Conservation (phyloP, 352 stramenopile species). For the Phytophthora europaea region DNA sequence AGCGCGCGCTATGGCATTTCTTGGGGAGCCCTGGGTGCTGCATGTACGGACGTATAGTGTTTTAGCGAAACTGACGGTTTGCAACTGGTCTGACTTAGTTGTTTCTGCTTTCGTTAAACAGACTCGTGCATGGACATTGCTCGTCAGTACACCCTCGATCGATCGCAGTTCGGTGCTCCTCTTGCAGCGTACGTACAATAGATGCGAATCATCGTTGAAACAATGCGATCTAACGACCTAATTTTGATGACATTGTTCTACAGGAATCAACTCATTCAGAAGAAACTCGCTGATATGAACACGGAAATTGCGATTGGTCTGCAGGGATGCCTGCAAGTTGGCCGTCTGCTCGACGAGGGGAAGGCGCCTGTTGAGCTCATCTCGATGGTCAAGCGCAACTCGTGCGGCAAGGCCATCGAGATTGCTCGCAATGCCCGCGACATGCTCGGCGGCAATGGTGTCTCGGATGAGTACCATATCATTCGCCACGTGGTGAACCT, state of each 20-base stretch:
- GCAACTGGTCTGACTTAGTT: slow-evolving; percentile 3
- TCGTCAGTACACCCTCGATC: slow-evolving; percentile 96
- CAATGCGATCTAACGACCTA: slow-evolving; percentile 2
- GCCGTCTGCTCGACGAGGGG: slow-evolving; percentile 38
- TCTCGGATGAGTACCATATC: slow-evolving; percentile 99
- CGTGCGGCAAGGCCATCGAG: slow-evolving; percentile 71
- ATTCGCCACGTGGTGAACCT: slow-evolving; percentile 99
- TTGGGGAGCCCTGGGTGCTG: slow-evolving; percentile 96
- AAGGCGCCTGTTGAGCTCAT: slow-evolving; percentile 39
- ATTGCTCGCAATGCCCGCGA: slow-evolving; percentile 94
- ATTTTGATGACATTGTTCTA: neutral
- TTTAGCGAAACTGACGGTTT: neutral
- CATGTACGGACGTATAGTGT: slow-evolving; percentile 61
- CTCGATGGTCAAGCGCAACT: slow-evolving; percentile 63
- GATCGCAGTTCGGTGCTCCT: slow-evolving; percentile 96
- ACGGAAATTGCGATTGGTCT: slow-evolving; percentile 97
- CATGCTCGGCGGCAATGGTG: slow-evolving; percentile 98
- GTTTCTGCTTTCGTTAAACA: slow-evolving; percentile 19
- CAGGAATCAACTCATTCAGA: slow-evolving; percentile 98
- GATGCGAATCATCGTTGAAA: neutral
- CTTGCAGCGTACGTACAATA: slow-evolving; percentile 88
- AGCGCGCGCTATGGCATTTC: slow-evolving; percentile 98
- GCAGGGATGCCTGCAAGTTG: slow-evolving; percentile 78
- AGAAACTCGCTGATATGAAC: slow-evolving; percentile 98
- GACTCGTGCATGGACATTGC: slow-evolving; percentile 95